Evolutionary conservation across 495 filamentous ascomycete genomes (phyloP).

Genomic region (Neurospora terricola): DNA sequence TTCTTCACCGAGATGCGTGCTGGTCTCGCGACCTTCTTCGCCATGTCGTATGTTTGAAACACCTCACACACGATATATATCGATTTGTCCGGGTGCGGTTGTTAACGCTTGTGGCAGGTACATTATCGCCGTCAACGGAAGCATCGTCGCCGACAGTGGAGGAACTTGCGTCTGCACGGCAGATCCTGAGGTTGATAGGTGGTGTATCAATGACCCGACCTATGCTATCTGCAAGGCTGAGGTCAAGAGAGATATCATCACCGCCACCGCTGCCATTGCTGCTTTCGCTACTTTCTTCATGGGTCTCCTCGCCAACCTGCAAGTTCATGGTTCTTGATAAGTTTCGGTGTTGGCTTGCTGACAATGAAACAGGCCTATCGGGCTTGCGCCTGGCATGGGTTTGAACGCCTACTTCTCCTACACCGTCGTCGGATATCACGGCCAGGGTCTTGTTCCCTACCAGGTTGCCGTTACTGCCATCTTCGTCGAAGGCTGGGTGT

Average conservation of each 20-base stretch:
- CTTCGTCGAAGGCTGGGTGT: slow-evolving; percentile 73
- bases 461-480: slow-evolving; percentile 65
- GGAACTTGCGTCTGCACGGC: slow-evolving; percentile 63
- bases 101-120: slow-evolving; percentile 25
- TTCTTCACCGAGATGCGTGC: slow-evolving; percentile 75
- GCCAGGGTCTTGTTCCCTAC: slow-evolving; percentile 56
- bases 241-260: slow-evolving; percentile 65
- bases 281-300: slow-evolving; percentile 61
- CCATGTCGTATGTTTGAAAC: slow-evolving; percentile 56
- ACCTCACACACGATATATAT: background rate
- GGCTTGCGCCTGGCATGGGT: slow-evolving; percentile 73
- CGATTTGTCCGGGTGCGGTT: background rate
- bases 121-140: slow-evolving; percentile 62
- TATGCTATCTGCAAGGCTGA: slow-evolving; percentile 57
- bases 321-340: background rate
- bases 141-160: slow-evolving; percentile 48
- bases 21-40: slow-evolving; percentile 74
- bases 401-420: slow-evolving; percentile 79
- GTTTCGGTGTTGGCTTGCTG: background rate
- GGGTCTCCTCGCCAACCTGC: slow-evolving; percentile 58
- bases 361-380: slow-evolving; percentile 49
- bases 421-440: slow-evolving; percentile 68
- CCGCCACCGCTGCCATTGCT: slow-evolving; percentile 70
- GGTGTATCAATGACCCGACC: slow-evolving; percentile 38
- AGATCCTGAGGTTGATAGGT: slow-evolving; percentile 25